These are phyloP conservation scores for Magnolia changhungtana DNA, from an alignment of 164 flowering plant genomes.

Conservation along the genomic window DNA sequence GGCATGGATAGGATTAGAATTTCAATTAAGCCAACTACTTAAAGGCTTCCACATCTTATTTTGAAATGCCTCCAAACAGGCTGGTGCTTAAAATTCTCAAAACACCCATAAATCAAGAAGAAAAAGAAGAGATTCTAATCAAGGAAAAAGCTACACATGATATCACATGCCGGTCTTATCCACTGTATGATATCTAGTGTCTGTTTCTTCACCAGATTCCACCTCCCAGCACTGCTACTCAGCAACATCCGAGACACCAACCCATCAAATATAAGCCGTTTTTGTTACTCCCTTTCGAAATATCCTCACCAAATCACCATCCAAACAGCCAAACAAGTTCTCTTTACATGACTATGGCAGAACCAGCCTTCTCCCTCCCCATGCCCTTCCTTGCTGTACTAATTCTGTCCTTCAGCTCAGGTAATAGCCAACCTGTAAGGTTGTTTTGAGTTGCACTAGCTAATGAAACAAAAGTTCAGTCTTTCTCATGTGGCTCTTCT, in stretches of 20 bases:
- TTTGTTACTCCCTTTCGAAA: background rate
- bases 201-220: background rate
- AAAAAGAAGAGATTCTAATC: background rate
- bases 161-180: background rate
- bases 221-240: background rate
- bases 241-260: background rate
- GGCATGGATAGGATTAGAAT: too few relatives aligned
- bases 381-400: constrained; percentile 1
- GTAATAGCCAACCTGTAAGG: constrained; percentile 14
- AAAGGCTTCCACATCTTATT: background rate
- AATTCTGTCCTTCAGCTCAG: constrained; percentile 32
- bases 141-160: background rate
- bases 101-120: background rate
- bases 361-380: constrained; percentile 19
- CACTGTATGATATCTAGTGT: background rate
- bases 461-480: background rate
- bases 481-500: background rate
- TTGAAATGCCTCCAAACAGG: background rate
- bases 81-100: background rate
- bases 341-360: constrained; percentile 18
- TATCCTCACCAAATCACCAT: background rate
- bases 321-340: background rate
- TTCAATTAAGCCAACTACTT: background rate
- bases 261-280: background rate
- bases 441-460: background rate